Conservation (phyloP, 2,329 filamentous ascomycete species). For the Nannizziopsis barbatae region DNA sequence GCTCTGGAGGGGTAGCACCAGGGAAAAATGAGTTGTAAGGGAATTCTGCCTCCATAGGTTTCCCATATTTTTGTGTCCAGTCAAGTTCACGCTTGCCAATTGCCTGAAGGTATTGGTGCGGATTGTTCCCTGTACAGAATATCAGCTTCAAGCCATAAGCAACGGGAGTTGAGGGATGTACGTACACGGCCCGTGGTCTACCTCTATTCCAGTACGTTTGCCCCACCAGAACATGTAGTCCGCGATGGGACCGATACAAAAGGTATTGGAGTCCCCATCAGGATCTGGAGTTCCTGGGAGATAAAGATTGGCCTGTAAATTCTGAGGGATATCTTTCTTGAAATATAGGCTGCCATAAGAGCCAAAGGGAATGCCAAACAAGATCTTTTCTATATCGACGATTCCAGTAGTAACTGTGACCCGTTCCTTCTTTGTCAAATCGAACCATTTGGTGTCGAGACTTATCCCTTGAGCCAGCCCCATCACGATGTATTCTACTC, state of each 20-base stretch:
- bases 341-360: conserved; percentile 13
- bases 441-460: conserved; percentile 25
- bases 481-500: conserved; percentile 34
- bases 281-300: conserved; percentile 1
- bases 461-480: conserved; percentile 26
- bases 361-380: conserved; percentile 10
- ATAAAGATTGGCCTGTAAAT: conserved; percentile 18
- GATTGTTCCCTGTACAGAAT: conserved; percentile 10
- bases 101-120: conserved; percentile 15
- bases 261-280: conserved; percentile 10
- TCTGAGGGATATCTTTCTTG: conserved; percentile 8
- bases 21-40: conserved; percentile 19
- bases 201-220: conserved; percentile 14
- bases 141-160: not conserved
- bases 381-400: conserved; percentile 18
- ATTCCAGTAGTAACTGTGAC: too few relatives aligned
- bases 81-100: conserved; percentile 17
- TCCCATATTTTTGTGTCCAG: conserved; percentile 17
- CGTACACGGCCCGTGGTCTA: conserved; percentile 21
- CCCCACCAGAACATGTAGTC: conserved; percentile 25
- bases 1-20: conserved; percentile 13
- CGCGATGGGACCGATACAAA: conserved; percentile 16
- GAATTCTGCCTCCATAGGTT: conserved; percentile 17
- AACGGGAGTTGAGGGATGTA: conserved; percentile 5
- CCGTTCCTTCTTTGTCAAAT: conserved; percentile 11